These are phyloP conservation scores for Phylloboletellus chloephorus DNA, from an alignment of 1,284 basidiomycete genomes.

Conservation along the genomic window DNA sequence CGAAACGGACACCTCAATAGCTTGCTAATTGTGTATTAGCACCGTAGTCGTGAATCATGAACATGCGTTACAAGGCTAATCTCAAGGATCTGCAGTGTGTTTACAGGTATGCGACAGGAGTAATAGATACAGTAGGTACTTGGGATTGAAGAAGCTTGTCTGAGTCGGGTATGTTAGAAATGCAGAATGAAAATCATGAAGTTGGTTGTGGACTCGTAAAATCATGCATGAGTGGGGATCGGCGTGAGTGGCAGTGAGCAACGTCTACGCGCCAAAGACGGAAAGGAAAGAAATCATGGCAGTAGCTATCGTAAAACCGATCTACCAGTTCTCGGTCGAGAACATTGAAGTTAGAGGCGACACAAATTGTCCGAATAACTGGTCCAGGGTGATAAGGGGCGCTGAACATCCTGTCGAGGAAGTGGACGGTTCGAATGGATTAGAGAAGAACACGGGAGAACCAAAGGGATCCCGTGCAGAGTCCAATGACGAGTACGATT, in stretches of 20 bases:
- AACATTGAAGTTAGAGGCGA: conserved; percentile 20
- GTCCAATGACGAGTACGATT: conserved; percentile 8
- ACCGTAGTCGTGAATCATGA: not conserved
- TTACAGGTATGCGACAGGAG: conserved; percentile 2
- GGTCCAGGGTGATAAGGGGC: conserved; percentile 24
- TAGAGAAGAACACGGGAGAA: conserved; percentile 28
- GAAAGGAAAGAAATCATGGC: not conserved
- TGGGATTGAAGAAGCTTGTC: conserved; percentile 5
- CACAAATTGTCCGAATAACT: conserved; percentile 28
- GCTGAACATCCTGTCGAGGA: conserved; percentile 5
- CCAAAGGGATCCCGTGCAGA: conserved; percentile 11
- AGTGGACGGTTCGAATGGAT: conserved; percentile 26
- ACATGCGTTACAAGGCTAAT: conserved; percentile 4
- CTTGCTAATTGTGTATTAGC: not conserved
- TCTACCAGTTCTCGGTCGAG: conserved; percentile 17
- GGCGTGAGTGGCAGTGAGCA: not conserved
- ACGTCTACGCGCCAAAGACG: not conserved
- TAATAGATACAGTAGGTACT: conserved; percentile 19
- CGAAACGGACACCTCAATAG: conserved; percentile 33
- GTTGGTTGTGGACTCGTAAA: not conserved
- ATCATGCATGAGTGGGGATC: not conserved
- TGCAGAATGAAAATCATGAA: not conserved
- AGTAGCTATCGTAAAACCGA: not conserved
- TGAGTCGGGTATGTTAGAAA: conserved; percentile 6
- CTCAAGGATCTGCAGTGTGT: not conserved